Evolutionary conservation across 2,329 filamentous ascomycete species (phyloP), one percentile per base, ranked within the genome.

Genomic region (Lachnellula occidentalis): DNA sequence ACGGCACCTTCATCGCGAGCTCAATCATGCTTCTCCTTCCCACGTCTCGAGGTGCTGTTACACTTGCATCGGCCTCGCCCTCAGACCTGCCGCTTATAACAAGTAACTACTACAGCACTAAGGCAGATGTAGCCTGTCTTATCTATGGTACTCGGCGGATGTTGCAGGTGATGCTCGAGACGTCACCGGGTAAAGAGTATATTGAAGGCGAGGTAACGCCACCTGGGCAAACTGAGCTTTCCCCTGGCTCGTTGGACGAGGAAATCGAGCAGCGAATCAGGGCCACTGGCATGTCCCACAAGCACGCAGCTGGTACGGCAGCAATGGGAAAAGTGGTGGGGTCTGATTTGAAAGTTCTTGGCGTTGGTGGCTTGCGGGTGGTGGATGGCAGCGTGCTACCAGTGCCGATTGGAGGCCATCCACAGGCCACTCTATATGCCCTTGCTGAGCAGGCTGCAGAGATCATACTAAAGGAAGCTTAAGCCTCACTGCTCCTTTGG

Each of bases 341-440:
- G 58, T 54, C 60, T 0, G 66, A 77, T 57, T 71, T 76, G 2
- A 69, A 69, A 57, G 76, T 79, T 0, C 65, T 74, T 9, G 76
- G 76, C 2, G 77, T 74, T 55, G 56, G 70, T 2, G 79, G 79
- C 58, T 66, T 79, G 42, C 73, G 76, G 51, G 76, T 80, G 4
- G 70, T 79, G 7, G 76, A 80, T 60, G 74, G 73, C 0, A 75
- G 73, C 21, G 76, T 79, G 39, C 57, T 78, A 11, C 65, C 73
- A 2, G 15, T 51, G 36, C 39, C 39, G 9, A 21, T 51, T 21
- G 39, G 22, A 2, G 49, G 39, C 3, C 49, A 24, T 21, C n/a
- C 19, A 19, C 17, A 48, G 27, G 45, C 45, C 2, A 27, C 21
- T 4, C 21, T 48, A 15, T 48, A 48, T 34, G 45, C 45, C 14